Percentiles rank a stretch among this genome's conserved stretches.
These are phyloP conservation scores for Syzygium jambos DNA, from an alignment of 345 rosid species.

Conservation along the genomic window DNA sequence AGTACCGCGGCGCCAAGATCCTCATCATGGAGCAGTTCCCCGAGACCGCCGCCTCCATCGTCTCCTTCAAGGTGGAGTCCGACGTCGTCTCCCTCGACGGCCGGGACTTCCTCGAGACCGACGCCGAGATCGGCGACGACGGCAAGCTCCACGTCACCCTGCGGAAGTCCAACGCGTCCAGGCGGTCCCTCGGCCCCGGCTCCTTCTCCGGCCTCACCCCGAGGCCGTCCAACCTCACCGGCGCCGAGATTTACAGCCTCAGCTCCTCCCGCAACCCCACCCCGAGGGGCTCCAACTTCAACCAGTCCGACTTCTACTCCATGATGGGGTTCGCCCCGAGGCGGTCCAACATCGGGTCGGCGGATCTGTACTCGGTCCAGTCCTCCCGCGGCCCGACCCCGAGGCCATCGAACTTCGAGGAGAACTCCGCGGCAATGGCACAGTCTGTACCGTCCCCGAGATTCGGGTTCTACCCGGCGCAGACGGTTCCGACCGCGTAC, in stretches of 20 bases:
- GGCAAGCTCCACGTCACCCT: constrained; percentile 91
- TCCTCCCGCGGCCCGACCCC: constrained; percentile 86
- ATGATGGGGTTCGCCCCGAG: constrained; percentile 46
- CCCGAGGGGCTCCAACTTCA: constrained; percentile 90
- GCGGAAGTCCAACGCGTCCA: constrained; percentile 78
- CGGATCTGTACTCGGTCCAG: constrained; percentile 78
- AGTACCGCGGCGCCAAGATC: constrained; percentile 84
- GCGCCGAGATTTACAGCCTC: constrained; percentile 88
- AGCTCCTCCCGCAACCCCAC: constrained; percentile 78
- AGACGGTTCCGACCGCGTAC: constrained; percentile 45
- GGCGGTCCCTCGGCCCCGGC: constrained; percentile 44
- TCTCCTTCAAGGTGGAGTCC: constrained; percentile 85
- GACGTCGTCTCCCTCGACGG: constrained; percentile 90
- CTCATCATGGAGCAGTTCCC: constrained; percentile 93
- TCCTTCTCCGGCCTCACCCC: constrained; percentile 68
- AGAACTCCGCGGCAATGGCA: constrained; percentile 13
- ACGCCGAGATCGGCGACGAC: constrained; percentile 76
- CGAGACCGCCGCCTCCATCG: constrained; percentile 86
- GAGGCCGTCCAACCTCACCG: constrained; percentile 82
- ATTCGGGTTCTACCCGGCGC: constrained; percentile 65
- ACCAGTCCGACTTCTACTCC: constrained; percentile 77
- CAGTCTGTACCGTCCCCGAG: constrained; percentile 46
- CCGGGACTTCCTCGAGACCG: constrained; percentile 70
- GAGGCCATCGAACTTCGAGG: constrained; percentile 85
- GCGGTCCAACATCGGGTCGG: constrained; percentile 68